Conservation (phyloP, 2,329 filamentous ascomycete species). For the Incumbomyces lentus region DNA sequence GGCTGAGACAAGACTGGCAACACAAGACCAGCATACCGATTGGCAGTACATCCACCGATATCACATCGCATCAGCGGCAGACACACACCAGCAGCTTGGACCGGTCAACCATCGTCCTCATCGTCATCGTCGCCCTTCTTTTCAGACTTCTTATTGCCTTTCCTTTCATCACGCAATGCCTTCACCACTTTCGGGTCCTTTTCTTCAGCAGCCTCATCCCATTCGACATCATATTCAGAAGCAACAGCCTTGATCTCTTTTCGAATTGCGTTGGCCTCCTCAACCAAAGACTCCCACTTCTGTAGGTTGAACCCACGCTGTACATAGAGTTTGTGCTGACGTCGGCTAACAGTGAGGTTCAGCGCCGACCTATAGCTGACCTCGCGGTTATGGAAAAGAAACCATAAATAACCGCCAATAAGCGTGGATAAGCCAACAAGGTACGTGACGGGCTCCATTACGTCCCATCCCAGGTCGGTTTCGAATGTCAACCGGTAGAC, state of each 20-base stretch:
- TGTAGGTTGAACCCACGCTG: slow-evolving; percentile 62
- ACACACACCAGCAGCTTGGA: no score
- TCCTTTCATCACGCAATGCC: slow-evolving; percentile 41
- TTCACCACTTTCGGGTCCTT: slow-evolving; percentile 50
- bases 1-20: no score
- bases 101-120: slow-evolving; percentile 17
- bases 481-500: slow-evolving; percentile 61
- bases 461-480: slow-evolving; percentile 77
- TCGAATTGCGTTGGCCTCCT: slow-evolving; percentile 67
- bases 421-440: slow-evolving; percentile 75
- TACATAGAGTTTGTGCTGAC: slow-evolving; percentile 68
- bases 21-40: no score
- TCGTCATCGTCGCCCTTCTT: slow-evolving; percentile 27
- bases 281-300: slow-evolving; percentile 67
- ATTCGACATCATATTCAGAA: slow-evolving; percentile 80
- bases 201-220: slow-evolving; percentile 68
- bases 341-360: slow-evolving; percentile 71
- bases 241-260: slow-evolving; percentile 72
- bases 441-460: slow-evolving; percentile 85
- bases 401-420: slow-evolving; percentile 88
- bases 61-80: no score
- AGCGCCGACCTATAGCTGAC: slow-evolving; percentile 78
- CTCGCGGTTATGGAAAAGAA: slow-evolving; percentile 83
- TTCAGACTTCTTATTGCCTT: slow-evolving; percentile 28
- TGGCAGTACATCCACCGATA: no score